Conservation (phyloP, 495 filamentous ascomycete species). For the Xanthoparmelia taractica region DNA sequence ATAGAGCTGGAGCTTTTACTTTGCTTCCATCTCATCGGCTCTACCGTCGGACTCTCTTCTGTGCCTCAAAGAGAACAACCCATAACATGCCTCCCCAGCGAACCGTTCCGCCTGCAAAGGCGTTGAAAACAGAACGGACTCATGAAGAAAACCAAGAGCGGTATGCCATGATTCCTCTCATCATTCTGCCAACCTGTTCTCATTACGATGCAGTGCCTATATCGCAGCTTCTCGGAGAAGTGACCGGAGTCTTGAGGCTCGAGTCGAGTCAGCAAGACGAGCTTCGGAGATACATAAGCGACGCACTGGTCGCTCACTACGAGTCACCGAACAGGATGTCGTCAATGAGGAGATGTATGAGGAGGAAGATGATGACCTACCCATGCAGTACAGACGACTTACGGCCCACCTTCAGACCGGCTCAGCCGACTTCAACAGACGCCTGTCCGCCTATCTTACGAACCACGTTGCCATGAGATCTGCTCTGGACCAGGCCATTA, state of each 20-base stretch:
- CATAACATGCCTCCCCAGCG: constrained; percentile 39
- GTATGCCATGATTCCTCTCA: constrained; percentile 34
- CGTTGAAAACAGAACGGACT: constrained; percentile 58
- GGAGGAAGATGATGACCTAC: constrained; percentile 69
- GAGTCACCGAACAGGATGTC: constrained; percentile 82
- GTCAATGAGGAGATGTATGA: constrained; percentile 95
- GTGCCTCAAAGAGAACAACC: not conserved
- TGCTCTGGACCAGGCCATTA: constrained; percentile 43
- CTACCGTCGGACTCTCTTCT: not conserved
- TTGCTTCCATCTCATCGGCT: not conserved
- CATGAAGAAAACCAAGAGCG: constrained; percentile 90
- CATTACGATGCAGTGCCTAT: constrained; percentile 58
- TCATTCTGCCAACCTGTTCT: constrained; percentile 8
- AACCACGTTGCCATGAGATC: constrained; percentile 52
- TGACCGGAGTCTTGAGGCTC: constrained; percentile 82
- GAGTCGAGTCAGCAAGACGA: constrained; percentile 77
- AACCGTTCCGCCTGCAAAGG: constrained; percentile 37
- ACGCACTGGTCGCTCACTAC: constrained; percentile 75
- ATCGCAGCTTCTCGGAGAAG: constrained; percentile 89
- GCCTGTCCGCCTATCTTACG: constrained; percentile 50
- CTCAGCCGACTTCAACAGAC: constrained; percentile 49
- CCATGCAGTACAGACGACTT: constrained; percentile 45
- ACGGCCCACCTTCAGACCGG: constrained; percentile 48
- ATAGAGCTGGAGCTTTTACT: not conserved
- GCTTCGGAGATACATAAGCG: constrained; percentile 87